Conservation (phyloP, 2,329 filamentous ascomycete species). For the Domatiomyces catenatus region DNA sequence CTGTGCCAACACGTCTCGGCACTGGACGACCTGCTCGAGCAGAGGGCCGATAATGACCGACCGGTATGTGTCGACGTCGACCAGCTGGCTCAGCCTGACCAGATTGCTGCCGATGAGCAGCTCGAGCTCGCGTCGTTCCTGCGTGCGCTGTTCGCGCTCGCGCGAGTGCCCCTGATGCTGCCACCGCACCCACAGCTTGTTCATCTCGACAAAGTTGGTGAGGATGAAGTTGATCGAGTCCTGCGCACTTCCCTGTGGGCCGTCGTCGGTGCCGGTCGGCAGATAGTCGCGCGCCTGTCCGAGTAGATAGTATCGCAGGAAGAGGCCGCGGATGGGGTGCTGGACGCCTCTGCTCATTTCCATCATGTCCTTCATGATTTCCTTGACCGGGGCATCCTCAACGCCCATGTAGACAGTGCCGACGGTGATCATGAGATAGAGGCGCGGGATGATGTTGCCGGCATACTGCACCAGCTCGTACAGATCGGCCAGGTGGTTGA, state of each 20-base stretch:
- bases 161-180: constrained; percentile 96
- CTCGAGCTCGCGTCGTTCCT: constrained; percentile 89
- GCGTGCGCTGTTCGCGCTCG: constrained; percentile 81
- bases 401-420: constrained; percentile 99
- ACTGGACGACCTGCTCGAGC: constrained; percentile 93
- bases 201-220: constrained; percentile 99
- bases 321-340: constrained; percentile 87
- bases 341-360: constrained; percentile 98
- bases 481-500: constrained; percentile 92
- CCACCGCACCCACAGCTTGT: constrained; percentile 94
- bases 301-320: constrained; percentile 88
- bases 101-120: constrained; percentile 92
- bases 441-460: constrained; percentile 86
- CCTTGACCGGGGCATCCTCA: constrained; percentile 93
- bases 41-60: constrained; percentile 74
- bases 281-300: constrained; percentile 85
- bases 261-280: constrained; percentile 67
- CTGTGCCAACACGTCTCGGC: constrained; percentile 87
- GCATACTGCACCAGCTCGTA: constrained; percentile 98
- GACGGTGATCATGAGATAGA: constrained; percentile 98
- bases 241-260: constrained; percentile 85
- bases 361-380: constrained; percentile 99
- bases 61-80: constrained; percentile 90
- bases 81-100: constrained; percentile 83
- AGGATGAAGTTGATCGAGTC: constrained; percentile 97